Conservation (phyloP, 371 early-diverging fungal genomes). For the Mortierella sp. region DNA sequence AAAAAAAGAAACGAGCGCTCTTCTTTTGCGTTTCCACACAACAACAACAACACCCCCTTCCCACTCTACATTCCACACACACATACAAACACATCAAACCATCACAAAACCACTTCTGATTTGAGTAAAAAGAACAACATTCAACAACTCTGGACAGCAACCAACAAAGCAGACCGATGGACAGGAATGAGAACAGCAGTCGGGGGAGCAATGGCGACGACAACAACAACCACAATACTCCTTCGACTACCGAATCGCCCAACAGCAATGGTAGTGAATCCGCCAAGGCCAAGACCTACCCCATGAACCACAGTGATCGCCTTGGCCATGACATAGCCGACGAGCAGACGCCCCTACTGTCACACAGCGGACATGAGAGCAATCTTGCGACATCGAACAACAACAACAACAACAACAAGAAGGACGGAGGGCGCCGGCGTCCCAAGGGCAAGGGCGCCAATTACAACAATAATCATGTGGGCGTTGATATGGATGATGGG, state of each 20-base stretch:
- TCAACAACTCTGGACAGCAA: not conserved
- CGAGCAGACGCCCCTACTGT: slow-evolving; percentile 32
- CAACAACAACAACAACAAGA: not conserved
- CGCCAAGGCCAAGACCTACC: not conserved
- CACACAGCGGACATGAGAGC: not conserved
- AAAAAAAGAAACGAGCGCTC: not conserved
- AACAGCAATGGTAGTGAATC: not conserved
- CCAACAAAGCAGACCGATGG: not conserved
- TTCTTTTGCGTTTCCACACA: not conserved
- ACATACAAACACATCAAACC: not conserved
- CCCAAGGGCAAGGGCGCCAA: not conserved
- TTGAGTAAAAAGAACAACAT: not conserved
- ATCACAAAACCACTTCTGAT: not conserved
- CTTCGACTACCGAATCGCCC: not conserved
- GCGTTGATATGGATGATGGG: slow-evolving; percentile 2
- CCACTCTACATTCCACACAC: not conserved
- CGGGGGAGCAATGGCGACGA: not conserved
- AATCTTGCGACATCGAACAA: slow-evolving; percentile 2
- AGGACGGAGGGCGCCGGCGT: not conserved
- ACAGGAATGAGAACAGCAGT: not conserved
- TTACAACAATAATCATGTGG: slow-evolving; percentile 21
- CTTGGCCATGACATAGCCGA: slow-evolving; percentile 2
- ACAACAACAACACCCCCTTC: not conserved
- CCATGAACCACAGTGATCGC: slow-evolving; percentile 3
- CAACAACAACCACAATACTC: not conserved